Conservation (phyloP, 768 basidiomycete genomes). For the Mycena galericulata region DNA sequence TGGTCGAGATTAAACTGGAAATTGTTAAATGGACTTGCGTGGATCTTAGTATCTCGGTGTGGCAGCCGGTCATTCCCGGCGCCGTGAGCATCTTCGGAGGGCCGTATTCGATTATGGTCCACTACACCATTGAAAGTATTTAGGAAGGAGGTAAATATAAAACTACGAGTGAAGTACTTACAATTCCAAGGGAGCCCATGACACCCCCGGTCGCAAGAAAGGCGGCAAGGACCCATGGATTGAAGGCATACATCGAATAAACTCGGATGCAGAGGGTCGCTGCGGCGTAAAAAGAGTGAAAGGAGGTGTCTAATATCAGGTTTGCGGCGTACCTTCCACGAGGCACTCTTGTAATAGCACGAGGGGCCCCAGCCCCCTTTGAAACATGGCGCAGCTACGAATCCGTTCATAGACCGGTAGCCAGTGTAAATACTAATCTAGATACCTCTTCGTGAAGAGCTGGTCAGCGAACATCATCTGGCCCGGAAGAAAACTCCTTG, state of each 20-base stretch:
- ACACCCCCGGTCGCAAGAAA: neutral
- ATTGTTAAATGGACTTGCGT: conserved; percentile 28
- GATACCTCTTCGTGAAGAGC: neutral
- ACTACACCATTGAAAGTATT: neutral
- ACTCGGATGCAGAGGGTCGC: conserved; percentile 26
- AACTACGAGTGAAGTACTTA: neutral
- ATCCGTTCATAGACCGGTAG: too few species aligned
- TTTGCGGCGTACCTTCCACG: conserved; percentile 18
- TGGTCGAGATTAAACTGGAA: too few species aligned
- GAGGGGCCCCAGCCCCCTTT: conserved; percentile 11
- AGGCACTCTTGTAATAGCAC: conserved; percentile 15
- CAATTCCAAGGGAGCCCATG: conserved; percentile 17
- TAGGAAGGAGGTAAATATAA: neutral
- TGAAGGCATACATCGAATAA: conserved; percentile 22
- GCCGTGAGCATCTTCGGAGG: conserved; percentile 25
- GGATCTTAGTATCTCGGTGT: conserved; percentile 25
- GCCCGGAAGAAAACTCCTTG: neutral
- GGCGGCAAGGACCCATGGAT: conserved; percentile 2
- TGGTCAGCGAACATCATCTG: neutral
- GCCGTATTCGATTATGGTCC: conserved; percentile 28
- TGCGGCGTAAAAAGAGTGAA: too few species aligned
- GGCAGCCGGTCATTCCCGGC: conserved; percentile 25
- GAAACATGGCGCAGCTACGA: conserved; percentile 25
- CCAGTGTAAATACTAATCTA: too few species aligned
- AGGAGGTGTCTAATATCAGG: too few species aligned